phyloP scores from a whole-genome alignment of 805 yeast genomes.

The Metschnikowia santaceciliae region DNA sequence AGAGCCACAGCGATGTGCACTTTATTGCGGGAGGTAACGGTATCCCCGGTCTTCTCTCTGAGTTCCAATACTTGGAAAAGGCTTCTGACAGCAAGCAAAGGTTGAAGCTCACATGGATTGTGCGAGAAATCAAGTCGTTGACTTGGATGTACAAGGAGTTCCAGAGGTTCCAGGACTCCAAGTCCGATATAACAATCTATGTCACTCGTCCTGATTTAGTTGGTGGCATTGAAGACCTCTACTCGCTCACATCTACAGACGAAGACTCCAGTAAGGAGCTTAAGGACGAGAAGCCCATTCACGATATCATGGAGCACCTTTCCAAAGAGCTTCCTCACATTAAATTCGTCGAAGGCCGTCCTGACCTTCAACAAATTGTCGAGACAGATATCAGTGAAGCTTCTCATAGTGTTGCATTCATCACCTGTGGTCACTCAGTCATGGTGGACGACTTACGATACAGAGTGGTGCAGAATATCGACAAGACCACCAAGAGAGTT shows the following conservation, averaged over 20 bases:
- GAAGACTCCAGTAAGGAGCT: constrained; percentile 12
- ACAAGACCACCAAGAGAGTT: constrained; percentile 11
- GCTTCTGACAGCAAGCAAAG: constrained; percentile 11
- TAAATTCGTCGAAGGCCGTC: constrained; percentile 10
- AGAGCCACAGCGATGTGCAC: constrained; percentile 49
- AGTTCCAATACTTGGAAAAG: constrained; percentile 29
- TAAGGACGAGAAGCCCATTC: constrained; percentile 13
- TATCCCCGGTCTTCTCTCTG: constrained; percentile 52
- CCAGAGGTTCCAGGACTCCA: constrained; percentile 15
- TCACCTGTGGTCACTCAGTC: constrained; percentile 12
- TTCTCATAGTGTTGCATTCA: constrained; percentile 6
- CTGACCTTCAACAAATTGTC: constrained; percentile 7
- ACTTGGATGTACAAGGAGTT: constrained; percentile 25
- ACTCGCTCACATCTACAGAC: constrained; percentile 3
- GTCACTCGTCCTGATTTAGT: constrained; percentile 33
- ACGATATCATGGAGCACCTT: constrained; percentile 5
- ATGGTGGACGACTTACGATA: constrained; percentile 15
- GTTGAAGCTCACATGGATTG: constrained; percentile 26
- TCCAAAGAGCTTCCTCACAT: constrained; percentile 9
- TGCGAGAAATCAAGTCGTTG: constrained; percentile 20
- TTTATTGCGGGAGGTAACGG: constrained; percentile 76
- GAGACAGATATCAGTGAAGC: constrained; percentile 6
- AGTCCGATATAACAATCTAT: constrained; percentile 31
- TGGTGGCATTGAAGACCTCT: constrained; percentile 7
- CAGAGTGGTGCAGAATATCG: constrained; percentile 7